phyloP scores from a whole-genome alignment of 2,329 filamentous ascomycete species.

The Endothia cerciana region DNA sequence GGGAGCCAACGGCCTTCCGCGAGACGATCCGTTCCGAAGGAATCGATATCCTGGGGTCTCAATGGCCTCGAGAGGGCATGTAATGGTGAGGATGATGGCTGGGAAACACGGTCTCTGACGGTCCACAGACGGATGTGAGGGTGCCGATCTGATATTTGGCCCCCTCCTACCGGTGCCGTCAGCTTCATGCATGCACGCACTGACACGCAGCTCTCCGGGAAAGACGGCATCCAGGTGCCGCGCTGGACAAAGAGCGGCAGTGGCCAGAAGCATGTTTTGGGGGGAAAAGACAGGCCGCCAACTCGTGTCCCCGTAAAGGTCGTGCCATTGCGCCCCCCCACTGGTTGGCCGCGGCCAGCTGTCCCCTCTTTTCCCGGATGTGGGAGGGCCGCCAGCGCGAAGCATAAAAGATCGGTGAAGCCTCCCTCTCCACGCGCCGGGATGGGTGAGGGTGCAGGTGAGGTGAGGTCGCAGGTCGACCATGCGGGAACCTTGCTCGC shows the following conservation, averaged over 20 bases:
- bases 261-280: too few relatives aligned
- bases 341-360: not conserved
- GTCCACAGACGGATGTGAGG: not conserved
- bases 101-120: not conserved
- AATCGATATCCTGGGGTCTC: not conserved
- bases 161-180: not conserved
- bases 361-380: not conserved
- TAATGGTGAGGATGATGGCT: not conserved
- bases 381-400: not conserved
- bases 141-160: not conserved
- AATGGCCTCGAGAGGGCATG: not conserved
- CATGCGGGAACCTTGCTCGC: slow-evolving; percentile 11
- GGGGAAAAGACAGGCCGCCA: too few relatives aligned
- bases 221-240: slow-evolving; percentile 1
- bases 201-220: not conserved
- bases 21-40: not conserved
- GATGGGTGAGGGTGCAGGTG: not conserved
- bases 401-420: not conserved
- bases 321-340: not conserved
- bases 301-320: too few relatives aligned
- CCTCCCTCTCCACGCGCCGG: not conserved
- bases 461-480: not conserved
- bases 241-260: not conserved
- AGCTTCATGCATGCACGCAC: not conserved
- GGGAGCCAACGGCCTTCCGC: not conserved